Evolutionary conservation across 768 basidiomycete species (phyloP).

Genomic region (Rhizopogon vulgaris): DNA sequence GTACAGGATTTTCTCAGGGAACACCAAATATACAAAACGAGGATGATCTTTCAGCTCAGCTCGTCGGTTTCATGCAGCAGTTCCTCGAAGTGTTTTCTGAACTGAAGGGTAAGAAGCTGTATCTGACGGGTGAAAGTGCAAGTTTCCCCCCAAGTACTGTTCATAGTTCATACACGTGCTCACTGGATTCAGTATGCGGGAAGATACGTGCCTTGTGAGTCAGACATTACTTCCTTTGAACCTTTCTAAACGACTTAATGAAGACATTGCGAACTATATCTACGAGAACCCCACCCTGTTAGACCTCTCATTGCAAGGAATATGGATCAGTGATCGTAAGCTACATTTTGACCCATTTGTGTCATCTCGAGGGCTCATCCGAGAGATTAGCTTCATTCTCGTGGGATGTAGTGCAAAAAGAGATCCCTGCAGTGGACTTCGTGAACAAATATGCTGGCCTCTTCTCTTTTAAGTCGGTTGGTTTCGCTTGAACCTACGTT

Average conservation of each 20-base stretch:
- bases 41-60: conserved; percentile 47
- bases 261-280: conserved; percentile 73
- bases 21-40: conserved; percentile 55
- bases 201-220: conserved; percentile 55
- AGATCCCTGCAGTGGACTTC: conserved; percentile 70
- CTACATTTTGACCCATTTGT: neutral
- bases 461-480: conserved; percentile 63
- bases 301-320: conserved; percentile 56
- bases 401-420: conserved; percentile 55
- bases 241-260: neutral
- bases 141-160: conserved; percentile 17
- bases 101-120: conserved; percentile 68
- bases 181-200: conserved; percentile 54
- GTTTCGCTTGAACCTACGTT: neutral
- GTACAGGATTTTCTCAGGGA: conserved; percentile 74
- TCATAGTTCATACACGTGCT: neutral
- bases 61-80: conserved; percentile 59
- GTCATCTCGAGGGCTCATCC: neutral
- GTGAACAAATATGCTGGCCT: conserved; percentile 67
- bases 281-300: conserved; percentile 49
- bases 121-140: conserved; percentile 70
- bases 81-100: conserved; percentile 72
- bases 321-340: conserved; percentile 70
- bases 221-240: neutral
- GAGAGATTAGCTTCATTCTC: conserved; percentile 42